Evolutionary conservation across 345 rosid species (phyloP).

Genomic region (Physaria fendleri): DNA sequence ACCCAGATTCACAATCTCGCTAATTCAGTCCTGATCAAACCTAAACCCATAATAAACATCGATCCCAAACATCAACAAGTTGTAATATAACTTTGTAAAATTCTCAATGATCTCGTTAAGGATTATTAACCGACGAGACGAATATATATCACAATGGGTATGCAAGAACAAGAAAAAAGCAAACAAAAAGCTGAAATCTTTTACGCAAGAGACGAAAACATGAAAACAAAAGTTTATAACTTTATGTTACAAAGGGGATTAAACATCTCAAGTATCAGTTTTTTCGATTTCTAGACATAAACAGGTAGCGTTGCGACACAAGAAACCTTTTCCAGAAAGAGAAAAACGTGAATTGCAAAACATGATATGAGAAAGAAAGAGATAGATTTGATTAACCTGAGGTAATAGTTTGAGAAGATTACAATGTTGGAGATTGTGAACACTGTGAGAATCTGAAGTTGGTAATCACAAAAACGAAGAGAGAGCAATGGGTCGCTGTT

Average conservation of each 20-base stretch:
- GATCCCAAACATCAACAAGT: slow-evolving; percentile 30
- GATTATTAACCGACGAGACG: too few species aligned
- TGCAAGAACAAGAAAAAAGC: slow-evolving; percentile 3
- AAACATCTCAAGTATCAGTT: slow-evolving; percentile 13
- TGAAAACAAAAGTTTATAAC: slow-evolving; percentile 39
- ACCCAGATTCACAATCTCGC: slow-evolving; percentile 22
- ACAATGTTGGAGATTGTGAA: slow-evolving; percentile 30
- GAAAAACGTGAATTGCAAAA: slow-evolving; percentile 35
- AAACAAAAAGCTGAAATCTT: slow-evolving; percentile 24
- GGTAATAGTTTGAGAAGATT: background rate
- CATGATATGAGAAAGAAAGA: slow-evolving; percentile 16
- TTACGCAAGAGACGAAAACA: slow-evolving; percentile 31
- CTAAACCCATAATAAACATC: slow-evolving; percentile 22
- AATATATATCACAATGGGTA: slow-evolving; percentile 30
- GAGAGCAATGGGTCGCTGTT: slow-evolving; percentile 29
- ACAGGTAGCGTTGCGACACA: too few species aligned
- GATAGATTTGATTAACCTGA: slow-evolving; percentile 32
- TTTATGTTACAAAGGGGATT: slow-evolving; percentile 27
- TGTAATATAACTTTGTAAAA: slow-evolving; percentile 10
- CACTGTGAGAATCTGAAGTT: slow-evolving; percentile 15
- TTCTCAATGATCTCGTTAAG: slow-evolving; percentile 38
- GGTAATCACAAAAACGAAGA: slow-evolving; percentile 7
- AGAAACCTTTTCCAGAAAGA: too few species aligned
- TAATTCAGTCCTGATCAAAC: slow-evolving; percentile 24
- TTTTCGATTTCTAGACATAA: background rate